Evolutionary conservation across 2,329 filamentous ascomycete genomes (phyloP).

Genomic region (Rutstroemia sp.): DNA sequence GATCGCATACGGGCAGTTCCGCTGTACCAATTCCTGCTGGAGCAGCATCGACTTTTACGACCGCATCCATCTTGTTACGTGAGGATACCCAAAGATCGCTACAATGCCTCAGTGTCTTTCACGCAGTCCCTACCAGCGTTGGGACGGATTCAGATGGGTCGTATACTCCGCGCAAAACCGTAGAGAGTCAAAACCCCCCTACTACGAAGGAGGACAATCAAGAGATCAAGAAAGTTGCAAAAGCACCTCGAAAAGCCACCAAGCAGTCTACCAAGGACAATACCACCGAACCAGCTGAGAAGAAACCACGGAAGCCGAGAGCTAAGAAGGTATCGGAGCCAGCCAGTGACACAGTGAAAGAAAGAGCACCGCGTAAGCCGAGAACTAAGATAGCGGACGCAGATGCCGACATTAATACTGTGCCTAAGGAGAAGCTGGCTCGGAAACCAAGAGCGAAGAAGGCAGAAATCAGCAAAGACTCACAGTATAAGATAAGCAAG

Average conservation of each 20-base stretch:
- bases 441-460: constrained; percentile 21
- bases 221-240: constrained; percentile 12
- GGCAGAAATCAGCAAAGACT: constrained; percentile 14
- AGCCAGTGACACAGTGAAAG: constrained; percentile 10
- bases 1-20: constrained; percentile 32
- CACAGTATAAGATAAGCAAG: constrained; percentile 29
- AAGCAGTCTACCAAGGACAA: constrained; percentile 12
- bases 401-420: constrained; percentile 1
- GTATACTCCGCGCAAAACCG: constrained; percentile 20
- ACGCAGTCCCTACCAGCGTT: not conserved
- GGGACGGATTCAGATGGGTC: constrained; percentile 24
- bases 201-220: constrained; percentile 8
- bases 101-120: constrained; percentile 4
- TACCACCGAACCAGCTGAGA: not conserved
- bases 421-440: constrained; percentile 5
- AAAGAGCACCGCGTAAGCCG: constrained; percentile 16
- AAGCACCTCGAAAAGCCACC: constrained; percentile 19
- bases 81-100: constrained; percentile 4
- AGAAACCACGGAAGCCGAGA: constrained; percentile 16
- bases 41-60: constrained; percentile 35
- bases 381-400: constrained; percentile 20
- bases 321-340: constrained; percentile 19
- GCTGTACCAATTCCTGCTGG: constrained; percentile 33
- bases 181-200: constrained; percentile 6
- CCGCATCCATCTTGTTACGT: constrained; percentile 30